These are phyloP conservation scores for Vaucheria bursata DNA, from an alignment of 352 stramenopile genomes.

Conservation along the genomic window DNA sequence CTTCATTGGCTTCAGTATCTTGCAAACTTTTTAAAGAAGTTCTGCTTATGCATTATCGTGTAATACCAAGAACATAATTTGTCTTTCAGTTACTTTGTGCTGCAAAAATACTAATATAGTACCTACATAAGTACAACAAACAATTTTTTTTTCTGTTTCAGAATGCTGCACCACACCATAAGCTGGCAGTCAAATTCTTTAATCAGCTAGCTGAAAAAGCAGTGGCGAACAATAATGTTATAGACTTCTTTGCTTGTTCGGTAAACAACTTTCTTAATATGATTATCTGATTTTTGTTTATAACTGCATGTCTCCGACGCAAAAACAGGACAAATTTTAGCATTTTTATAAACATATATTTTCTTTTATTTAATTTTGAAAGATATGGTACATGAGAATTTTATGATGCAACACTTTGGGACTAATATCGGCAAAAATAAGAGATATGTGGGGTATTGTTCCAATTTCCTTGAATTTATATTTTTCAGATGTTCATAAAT, in stretches of 20 bases:
- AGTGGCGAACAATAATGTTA: conserved; percentile 72
- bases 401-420: no score
- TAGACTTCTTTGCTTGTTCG: conserved; percentile 98
- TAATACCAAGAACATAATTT: neutral
- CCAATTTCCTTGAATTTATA: no score
- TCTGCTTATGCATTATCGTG: neutral
- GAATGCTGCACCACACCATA: conserved; percentile 78
- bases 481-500: no score
- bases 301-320: neutral
- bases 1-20: no score
- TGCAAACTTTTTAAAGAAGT: neutral
- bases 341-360: no score
- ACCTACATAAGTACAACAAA: neutral
- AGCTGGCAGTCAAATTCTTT: conserved; percentile 90
- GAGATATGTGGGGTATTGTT: no score
- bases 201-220: conserved; percentile 77
- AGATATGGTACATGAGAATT: no score
- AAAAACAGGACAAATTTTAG: no score
- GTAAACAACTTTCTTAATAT: conserved; percentile 49
- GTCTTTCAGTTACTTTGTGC: neutral
- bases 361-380: no score
- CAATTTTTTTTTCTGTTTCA: conserved; percentile 27
- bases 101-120: neutral
- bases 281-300: neutral
- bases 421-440: no score